Percentiles rank a stretch among this genome's conserved stretches.
phyloP scores from a whole-genome alignment of 2,329 filamentous ascomycete species.

The Meredithiella fracta region DNA sequence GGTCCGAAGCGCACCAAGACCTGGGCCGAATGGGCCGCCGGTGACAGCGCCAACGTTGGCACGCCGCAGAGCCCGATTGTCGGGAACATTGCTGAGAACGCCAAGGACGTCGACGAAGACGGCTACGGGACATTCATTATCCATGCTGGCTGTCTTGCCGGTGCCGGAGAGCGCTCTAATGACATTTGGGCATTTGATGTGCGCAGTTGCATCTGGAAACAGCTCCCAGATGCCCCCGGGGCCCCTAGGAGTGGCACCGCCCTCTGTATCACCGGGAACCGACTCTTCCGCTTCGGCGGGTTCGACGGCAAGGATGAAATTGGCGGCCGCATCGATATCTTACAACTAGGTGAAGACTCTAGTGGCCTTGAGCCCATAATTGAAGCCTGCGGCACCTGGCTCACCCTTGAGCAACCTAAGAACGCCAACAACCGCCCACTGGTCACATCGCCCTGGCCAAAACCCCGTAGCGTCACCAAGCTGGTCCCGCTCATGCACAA shows the following conservation, averaged over 20 bases:
- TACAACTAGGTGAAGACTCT: constrained; percentile 38
- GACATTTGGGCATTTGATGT: constrained; percentile 72
- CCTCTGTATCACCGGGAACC: constrained; percentile 45
- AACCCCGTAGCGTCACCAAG: constrained; percentile 25
- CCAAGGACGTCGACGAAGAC: constrained; percentile 42
- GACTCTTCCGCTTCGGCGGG: constrained; percentile 65
- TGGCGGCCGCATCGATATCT: constrained; percentile 54
- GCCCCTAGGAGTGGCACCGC: constrained; percentile 50
- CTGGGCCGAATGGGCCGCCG: constrained; percentile 40
- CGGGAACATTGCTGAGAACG: constrained; percentile 38
- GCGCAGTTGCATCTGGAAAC: constrained; percentile 45
- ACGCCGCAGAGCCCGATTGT: constrained; percentile 44
- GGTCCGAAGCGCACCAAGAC: constrained; percentile 25
- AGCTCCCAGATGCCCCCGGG: constrained; percentile 49
- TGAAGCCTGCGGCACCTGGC: constrained; percentile 36
- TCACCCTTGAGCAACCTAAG: constrained; percentile 29
- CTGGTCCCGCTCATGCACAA: constrained; percentile 41
- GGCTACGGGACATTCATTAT: constrained; percentile 56
- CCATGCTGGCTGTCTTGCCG: constrained; percentile 55
- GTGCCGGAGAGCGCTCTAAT: constrained; percentile 37
- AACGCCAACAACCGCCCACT: constrained; percentile 14
- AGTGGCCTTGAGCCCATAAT: constrained; percentile 34
- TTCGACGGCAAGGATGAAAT: constrained; percentile 56
- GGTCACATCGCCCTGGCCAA: constrained; percentile 6
- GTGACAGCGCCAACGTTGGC: constrained; percentile 35